These are phyloP conservation scores for Pichia paraexigua DNA, from an alignment of 805 yeast genomes.

Conservation along the genomic window DNA sequence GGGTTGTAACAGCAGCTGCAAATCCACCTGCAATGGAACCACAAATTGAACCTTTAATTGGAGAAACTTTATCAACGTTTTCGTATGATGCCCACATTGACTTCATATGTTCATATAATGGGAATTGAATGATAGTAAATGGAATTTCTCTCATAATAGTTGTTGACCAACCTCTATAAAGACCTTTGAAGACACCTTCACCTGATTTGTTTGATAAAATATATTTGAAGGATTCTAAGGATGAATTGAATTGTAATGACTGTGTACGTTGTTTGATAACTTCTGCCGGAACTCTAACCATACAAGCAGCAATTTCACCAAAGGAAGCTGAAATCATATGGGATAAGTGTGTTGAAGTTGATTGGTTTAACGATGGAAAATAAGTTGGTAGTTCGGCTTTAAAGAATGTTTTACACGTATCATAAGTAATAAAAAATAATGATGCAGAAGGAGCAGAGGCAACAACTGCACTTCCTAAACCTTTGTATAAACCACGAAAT, in stretches of 20 bases:
- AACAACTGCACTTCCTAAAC: conserved; percentile 86
- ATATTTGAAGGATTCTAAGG: conserved; percentile 58
- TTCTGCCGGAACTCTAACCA: conserved; percentile 94
- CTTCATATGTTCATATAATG: conserved; percentile 82
- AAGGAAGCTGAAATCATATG: conserved; percentile 86
- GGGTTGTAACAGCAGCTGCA: conserved; percentile 78
- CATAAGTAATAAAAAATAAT: conserved; percentile 77
- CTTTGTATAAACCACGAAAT: conserved; percentile 82
- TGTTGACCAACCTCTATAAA: conserved; percentile 89
- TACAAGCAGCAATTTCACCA: conserved; percentile 91
- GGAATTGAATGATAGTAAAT: conserved; percentile 92
- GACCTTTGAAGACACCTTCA: conserved; percentile 69
- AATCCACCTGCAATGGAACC: conserved; percentile 78
- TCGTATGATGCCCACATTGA: conserved; percentile 41
- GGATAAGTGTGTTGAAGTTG: conserved; percentile 33
- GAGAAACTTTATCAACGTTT: conserved; percentile 37
- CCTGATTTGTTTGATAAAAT: conserved; percentile 59
- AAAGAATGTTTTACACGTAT: conserved; percentile 46
- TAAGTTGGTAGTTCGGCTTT: conserved; percentile 14
- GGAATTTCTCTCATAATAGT: conserved; percentile 96
- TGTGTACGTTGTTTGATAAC: conserved; percentile 94
- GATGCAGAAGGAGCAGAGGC: conserved; percentile 92
- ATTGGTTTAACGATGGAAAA: conserved; percentile 14
- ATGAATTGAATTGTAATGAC: conserved; percentile 48
- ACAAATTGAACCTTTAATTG: conserved; percentile 75